A percentile compares a stretch with the other conserved stretches of the same genome.
These are phyloP conservation scores for Mucor circinelloides DNA, from an alignment of 371 early-diverging fungal genomes.

Conservation along the genomic window DNA sequence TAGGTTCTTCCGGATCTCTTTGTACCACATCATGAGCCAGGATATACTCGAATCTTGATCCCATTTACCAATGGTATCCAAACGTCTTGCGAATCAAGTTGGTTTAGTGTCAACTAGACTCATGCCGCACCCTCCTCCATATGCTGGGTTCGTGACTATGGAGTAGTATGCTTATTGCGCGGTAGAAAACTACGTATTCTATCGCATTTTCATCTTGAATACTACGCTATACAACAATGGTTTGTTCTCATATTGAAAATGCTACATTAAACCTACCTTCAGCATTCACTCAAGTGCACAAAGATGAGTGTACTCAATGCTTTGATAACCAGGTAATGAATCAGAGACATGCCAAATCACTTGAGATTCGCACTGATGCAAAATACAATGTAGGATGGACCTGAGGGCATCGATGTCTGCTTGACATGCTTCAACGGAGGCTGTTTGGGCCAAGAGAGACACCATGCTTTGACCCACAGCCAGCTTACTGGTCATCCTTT, in stretches of 20 bases:
- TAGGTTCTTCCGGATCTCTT: background rate
- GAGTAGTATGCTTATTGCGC: background rate
- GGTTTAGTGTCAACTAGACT: background rate
- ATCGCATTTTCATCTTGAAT: background rate
- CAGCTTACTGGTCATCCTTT: slow-evolving; percentile 75
- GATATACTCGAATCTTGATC: background rate
- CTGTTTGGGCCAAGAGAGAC: slow-evolving; percentile 63
- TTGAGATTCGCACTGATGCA: background rate
- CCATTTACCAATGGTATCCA: background rate
- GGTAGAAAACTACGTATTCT: background rate
- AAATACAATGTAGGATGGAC: slow-evolving; percentile 53
- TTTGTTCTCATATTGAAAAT: slow-evolving; percentile 47
- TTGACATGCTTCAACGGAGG: slow-evolving; percentile 93
- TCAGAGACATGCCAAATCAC: background rate
- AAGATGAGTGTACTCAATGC: slow-evolving; percentile 96
- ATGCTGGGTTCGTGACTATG: background rate
- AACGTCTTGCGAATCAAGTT: background rate
- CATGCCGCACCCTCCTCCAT: background rate
- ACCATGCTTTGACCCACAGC: slow-evolving; percentile 79
- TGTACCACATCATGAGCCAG: background rate
- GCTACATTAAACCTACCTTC: slow-evolving; percentile 40
- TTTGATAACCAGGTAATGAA: slow-evolving; percentile 80
- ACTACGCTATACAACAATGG: slow-evolving; percentile 17
- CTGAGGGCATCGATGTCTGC: slow-evolving; percentile 89
- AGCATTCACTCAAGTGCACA: slow-evolving; percentile 70